A percentile compares a stretch with the other conserved stretches of the same genome.
These are phyloP conservation scores for Penicillium expansum DNA, from an alignment of 2,329 filamentous ascomycete species.

Conservation along the genomic window DNA sequence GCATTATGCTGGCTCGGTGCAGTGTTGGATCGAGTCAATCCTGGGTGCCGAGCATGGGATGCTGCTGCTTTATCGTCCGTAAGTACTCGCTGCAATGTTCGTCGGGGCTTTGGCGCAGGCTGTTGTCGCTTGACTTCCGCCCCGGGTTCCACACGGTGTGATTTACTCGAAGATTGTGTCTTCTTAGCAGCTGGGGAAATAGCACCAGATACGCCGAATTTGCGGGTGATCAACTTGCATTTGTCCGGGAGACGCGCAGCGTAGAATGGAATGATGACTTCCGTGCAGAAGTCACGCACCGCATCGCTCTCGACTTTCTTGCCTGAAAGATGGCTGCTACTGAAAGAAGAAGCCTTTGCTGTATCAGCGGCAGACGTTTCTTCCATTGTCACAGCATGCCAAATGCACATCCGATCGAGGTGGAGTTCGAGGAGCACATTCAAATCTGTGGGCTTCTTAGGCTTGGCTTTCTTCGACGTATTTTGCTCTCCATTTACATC, in stretches of 20 bases:
- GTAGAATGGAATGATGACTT: constrained; percentile 52
- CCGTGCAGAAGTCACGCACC: constrained; percentile 51
- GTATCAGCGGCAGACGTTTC: constrained; percentile 33
- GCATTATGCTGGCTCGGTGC: constrained; percentile 39
- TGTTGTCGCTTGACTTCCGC: constrained; percentile 31
- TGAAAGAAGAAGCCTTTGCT: constrained; percentile 26
- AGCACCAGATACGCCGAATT: constrained; percentile 45
- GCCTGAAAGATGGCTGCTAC: constrained; percentile 27
- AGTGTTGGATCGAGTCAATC: constrained; percentile 44
- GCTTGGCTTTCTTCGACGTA: constrained; percentile 26
- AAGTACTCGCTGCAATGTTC: constrained; percentile 46
- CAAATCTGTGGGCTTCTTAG: constrained; percentile 45
- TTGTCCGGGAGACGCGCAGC: constrained; percentile 47
- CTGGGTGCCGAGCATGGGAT: constrained; percentile 36
- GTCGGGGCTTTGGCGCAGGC: constrained; percentile 30
- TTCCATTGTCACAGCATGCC: constrained; percentile 48
- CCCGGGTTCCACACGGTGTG: constrained; percentile 32
- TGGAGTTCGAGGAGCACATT: constrained; percentile 47
- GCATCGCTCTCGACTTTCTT: constrained; percentile 43
- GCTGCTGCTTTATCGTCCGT: constrained; percentile 44
- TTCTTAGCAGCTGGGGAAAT: constrained; percentile 38
- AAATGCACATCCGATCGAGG: constrained; percentile 51
- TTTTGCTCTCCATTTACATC: constrained; percentile 15
- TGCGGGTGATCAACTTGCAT: constrained; percentile 47
- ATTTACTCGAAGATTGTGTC: constrained; percentile 30